Evolutionary conservation across 306 rosid genomes (phyloP).

Genomic region (Quercus alba): DNA sequence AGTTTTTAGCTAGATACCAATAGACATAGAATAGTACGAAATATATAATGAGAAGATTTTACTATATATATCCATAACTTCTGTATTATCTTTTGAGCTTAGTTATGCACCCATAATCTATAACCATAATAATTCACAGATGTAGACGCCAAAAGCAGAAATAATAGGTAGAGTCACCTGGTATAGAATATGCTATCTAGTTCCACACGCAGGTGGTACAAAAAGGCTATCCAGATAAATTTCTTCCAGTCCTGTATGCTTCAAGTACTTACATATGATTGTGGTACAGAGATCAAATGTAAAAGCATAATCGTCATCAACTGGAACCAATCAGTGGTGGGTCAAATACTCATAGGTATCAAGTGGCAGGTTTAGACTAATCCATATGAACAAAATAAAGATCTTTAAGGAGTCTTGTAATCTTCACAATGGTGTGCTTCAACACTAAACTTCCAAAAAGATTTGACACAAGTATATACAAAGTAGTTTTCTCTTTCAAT

Average conservation of each 20-base stretch:
- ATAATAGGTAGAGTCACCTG: neutral
- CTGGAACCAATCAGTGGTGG: neutral
- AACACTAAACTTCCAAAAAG: neutral
- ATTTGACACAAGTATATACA: neutral
- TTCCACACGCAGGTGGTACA: neutral
- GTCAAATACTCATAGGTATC: neutral
- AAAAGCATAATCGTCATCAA: neutral
- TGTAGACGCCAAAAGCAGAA: neutral
- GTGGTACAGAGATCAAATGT: neutral
- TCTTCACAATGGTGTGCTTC: slow-evolving; percentile 6
- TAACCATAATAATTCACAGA: neutral
- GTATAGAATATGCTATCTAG: slow-evolving; percentile 10
- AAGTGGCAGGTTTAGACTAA: slow-evolving; percentile 12
- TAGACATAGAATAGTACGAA: neutral
- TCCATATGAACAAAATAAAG: neutral
- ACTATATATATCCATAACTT: too few relatives aligned
- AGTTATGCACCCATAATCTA: slow-evolving; percentile 2
- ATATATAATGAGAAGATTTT: too few relatives aligned
- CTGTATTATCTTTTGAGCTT: neutral
- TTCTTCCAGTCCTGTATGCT: neutral
- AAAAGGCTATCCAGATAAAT: neutral
- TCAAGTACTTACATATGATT: neutral
- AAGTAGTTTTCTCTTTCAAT: slow-evolving; percentile 1
- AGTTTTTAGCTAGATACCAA: neutral
- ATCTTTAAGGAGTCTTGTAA: neutral